phyloP scores from a whole-genome alignment of 1,284 basidiomycete species.

The Ustilago lituana region DNA sequence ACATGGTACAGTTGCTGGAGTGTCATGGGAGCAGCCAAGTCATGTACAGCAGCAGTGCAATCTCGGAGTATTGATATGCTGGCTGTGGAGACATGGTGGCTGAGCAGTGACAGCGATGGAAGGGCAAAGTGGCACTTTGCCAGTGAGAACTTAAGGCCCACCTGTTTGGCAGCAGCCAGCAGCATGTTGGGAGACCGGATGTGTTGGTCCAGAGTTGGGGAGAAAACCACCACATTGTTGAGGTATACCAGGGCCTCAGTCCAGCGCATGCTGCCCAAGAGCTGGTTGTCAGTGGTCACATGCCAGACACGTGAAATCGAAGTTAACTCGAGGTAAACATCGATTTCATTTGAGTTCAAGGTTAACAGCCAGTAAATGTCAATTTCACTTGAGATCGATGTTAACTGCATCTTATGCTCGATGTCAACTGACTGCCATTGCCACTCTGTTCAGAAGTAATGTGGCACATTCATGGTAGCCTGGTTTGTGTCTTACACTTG shows the following conservation, averaged over 20 bases:
- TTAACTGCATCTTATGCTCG: too few relatives aligned
- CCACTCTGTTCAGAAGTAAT: too few relatives aligned
- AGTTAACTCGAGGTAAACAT: too few relatives aligned
- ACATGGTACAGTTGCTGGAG: conserved; percentile 7
- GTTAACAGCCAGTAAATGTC: too few relatives aligned
- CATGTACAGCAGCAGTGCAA: background rate
- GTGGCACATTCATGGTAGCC: too few relatives aligned
- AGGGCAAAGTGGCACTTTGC: background rate
- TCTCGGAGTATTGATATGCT: background rate
- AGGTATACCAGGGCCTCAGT: background rate
- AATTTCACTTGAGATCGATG: too few relatives aligned
- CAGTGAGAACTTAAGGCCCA: background rate
- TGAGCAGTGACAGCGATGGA: background rate
- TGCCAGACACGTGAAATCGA: too few relatives aligned
- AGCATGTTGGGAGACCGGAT: background rate
- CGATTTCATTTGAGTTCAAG: too few relatives aligned
- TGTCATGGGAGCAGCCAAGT: background rate
- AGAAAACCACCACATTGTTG: background rate
- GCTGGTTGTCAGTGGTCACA: too few relatives aligned
- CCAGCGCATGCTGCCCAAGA: background rate
- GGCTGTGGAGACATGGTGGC: background rate
- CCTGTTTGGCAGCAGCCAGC: background rate
- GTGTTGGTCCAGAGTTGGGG: background rate
- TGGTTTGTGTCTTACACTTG: too few relatives aligned
- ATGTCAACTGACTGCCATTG: too few relatives aligned